Conservation (phyloP, 2,329 filamentous ascomycete genomes). For the Fusarium ramigenum region DNA sequence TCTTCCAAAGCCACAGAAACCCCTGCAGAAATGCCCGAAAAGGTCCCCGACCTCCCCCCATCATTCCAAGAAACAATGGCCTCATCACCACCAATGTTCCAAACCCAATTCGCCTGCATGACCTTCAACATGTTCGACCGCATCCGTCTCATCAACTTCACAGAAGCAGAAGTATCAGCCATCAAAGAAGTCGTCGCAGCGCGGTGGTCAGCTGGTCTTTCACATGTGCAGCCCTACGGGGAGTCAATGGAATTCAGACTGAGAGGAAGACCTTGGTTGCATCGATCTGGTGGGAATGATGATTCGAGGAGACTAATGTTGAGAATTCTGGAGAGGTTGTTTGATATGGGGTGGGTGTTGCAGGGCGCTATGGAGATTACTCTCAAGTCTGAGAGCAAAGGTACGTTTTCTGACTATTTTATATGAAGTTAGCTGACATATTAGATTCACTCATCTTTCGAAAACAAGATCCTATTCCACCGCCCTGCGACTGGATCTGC, state of each 20-base stretch:
- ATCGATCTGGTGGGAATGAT: slow-evolving; percentile 2
- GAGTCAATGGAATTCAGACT: slow-evolving; percentile 11
- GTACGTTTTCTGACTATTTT: neutral
- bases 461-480: slow-evolving; percentile 16
- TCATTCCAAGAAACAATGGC: slow-evolving; percentile 23
- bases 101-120: slow-evolving; percentile 16
- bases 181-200: neutral
- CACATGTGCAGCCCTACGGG: neutral
- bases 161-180: neutral
- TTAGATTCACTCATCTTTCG: slow-evolving; percentile 20
- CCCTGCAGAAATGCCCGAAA: neutral
- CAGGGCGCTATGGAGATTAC: slow-evolving; percentile 15
- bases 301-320: slow-evolving; percentile 13
- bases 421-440: fast-evolving
- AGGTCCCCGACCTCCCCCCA: neutral
- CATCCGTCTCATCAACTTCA: slow-evolving; percentile 20
- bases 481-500: slow-evolving; percentile 18
- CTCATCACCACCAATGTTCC: neutral
- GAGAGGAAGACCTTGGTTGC: slow-evolving; percentile 1
- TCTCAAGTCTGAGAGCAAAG: slow-evolving; percentile 11
- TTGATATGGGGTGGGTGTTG: slow-evolving; percentile 23
- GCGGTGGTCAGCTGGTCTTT: neutral
- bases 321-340: slow-evolving; percentile 12
- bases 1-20: neutral
- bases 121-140: slow-evolving; percentile 3